Base-by-base conservation (phyloP, 192 early-diverging fungal species). In the Backusella australiensis region DNA sequence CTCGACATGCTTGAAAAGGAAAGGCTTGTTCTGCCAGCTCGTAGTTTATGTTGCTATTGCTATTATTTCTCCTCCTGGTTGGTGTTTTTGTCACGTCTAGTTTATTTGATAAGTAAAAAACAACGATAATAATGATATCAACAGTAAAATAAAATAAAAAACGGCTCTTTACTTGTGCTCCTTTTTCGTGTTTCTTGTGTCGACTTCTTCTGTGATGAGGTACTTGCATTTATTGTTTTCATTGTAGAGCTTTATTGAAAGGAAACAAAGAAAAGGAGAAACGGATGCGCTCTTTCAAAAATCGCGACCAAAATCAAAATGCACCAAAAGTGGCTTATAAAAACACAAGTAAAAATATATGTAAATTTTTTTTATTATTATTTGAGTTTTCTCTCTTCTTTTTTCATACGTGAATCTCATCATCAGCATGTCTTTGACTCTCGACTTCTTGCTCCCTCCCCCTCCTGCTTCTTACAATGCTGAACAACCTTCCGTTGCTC, bases 361-460 rank as follows among this genome's bases (percentile, higher is more conserved):
- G 14, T 67, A 6, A 34, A 32, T 67, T 67, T 67, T 67, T 29
- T 67, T 67, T 35, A 32, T 32, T 32, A 3, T 32, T 32, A 32
- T 32, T 32, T 32, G 32, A 32, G 32, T 32, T 14, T n/a, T 8
- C 17, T 29, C 35, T 68, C 19, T 36, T 38, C 8, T 9, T 34
- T 49, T n/a, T n/a, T 49, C 46, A 49, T n/a, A 49, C 46, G 19
- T n/a, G 19, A 49, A 49, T 49, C 19, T 36, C 34, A 36, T 63
- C 56, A 23, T 56, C 53, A 81, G 17, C 67, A 88, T 86, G 86
- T 77, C 82, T 19, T 69, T 83, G 42, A 82, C 83, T 56, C 78
- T 88, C 42, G 87, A 88, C 69, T 90, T 92, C 77, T 83, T 91
- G 44, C 90, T 92, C 44, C 92, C 92, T n/a, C 88, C 91, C 69